These are phyloP conservation scores for Phytophthora kernoviae DNA, from an alignment of 352 stramenopile species.

Conservation along the genomic window DNA sequence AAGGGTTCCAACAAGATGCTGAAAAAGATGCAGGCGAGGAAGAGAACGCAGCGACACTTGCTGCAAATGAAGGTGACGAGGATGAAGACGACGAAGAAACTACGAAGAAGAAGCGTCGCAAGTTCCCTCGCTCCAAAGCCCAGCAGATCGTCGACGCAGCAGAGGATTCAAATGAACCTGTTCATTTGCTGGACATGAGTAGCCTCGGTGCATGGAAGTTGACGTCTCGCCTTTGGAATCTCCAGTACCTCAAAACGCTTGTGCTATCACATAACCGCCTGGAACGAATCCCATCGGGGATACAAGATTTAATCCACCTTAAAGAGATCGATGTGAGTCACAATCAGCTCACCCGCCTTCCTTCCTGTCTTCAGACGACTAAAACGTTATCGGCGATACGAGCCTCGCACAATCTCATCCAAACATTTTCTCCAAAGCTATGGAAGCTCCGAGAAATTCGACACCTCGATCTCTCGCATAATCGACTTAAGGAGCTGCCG, in stretches of 20 bases:
- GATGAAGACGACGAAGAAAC: conserved; percentile 32
- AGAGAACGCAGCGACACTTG: conserved; percentile 6
- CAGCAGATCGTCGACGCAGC: conserved; percentile 61
- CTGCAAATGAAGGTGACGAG: conserved; percentile 17
- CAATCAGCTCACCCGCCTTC: conserved; percentile 62
- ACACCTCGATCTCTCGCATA: conserved; percentile 60
- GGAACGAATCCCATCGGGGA: conserved; percentile 62
- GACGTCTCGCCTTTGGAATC: conserved; percentile 75
- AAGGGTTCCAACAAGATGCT: conserved; percentile 35
- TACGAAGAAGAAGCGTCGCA: conserved; percentile 34
- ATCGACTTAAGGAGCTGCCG: conserved; percentile 53
- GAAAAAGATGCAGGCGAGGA: conserved; percentile 30
- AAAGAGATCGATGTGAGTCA: conserved; percentile 61
- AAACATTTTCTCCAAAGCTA: conserved; percentile 61
- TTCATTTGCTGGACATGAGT: conserved; percentile 51
- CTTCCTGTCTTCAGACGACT: conserved; percentile 73
- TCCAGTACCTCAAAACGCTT: conserved; percentile 49
- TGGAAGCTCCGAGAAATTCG: conserved; percentile 66
- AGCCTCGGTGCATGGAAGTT: conserved; percentile 52
- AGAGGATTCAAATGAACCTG: conserved; percentile 39
- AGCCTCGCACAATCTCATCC: conserved; percentile 63
- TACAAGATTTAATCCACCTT: conserved; percentile 69
- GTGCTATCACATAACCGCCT: conserved; percentile 59
- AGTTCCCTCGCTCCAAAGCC: conserved; percentile 56
- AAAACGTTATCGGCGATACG: conserved; percentile 45